phyloP scores from a whole-genome alignment of 139 green algal genomes.

The Closterium sp. region DNA sequence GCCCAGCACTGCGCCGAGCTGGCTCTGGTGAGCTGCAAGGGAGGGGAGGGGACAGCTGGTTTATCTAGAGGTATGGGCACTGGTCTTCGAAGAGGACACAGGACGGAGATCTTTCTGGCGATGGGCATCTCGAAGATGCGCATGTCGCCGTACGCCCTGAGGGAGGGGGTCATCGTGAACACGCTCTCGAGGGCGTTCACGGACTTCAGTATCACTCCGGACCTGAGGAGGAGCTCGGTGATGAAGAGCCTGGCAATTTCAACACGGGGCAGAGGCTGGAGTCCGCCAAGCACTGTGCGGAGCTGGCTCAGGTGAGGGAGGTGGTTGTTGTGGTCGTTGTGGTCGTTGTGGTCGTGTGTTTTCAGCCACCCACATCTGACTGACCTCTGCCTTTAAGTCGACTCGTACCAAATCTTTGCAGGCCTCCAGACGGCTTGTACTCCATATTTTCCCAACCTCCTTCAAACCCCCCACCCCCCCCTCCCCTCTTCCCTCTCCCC shows the following conservation, averaged over 20 bases:
- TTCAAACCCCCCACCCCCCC: background rate
- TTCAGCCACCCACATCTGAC: no score
- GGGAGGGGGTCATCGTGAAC: conserved; percentile 55
- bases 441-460: background rate
- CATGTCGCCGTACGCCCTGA: conserved; percentile 49
- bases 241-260: conserved; percentile 37
- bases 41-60: background rate
- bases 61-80: no score
- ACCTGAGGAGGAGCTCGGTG: conserved; percentile 45
- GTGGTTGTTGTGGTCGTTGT: background rate
- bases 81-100: no score
- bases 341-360: no score
- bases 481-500: background rate
- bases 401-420: no score
- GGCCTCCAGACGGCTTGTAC: no score
- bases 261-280: conserved; percentile 41
- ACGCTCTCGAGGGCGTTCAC: conserved; percentile 8
- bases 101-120: no score
- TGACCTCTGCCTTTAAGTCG: background rate
- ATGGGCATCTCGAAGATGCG: conserved; percentile 45
- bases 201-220: conserved; percentile 9
- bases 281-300: conserved; percentile 34
- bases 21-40: background rate
- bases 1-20: conserved; percentile 42
- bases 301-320: conserved; percentile 26